phyloP scores from a whole-genome alignment of 306 rosid species.

The Glycine soja region DNA sequence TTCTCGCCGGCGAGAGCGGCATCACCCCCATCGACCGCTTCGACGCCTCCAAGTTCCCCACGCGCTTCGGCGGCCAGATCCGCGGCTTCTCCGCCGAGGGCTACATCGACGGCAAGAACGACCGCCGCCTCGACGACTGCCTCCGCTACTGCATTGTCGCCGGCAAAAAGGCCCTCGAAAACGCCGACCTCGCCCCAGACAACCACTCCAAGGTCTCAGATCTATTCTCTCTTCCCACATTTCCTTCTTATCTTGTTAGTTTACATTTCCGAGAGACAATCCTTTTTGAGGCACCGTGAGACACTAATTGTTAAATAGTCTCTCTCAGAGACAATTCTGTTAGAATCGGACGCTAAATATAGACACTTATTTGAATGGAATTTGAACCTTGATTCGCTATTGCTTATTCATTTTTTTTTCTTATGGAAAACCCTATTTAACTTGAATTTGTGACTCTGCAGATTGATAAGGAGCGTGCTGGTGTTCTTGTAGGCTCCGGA shows the following conservation, averaged over 20 bases:
- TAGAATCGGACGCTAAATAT: neutral
- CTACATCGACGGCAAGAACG: slow-evolving; percentile 93
- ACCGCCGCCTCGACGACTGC: slow-evolving; percentile 87
- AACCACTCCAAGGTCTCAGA: slow-evolving; percentile 66
- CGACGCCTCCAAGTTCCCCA: slow-evolving; percentile 94
- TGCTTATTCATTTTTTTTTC: neutral
- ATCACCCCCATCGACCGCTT: slow-evolving; percentile 76
- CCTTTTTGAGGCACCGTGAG: neutral
- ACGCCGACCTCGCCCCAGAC: slow-evolving; percentile 77
- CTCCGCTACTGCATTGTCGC: slow-evolving; percentile 94
- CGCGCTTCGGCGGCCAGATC: slow-evolving; percentile 96
- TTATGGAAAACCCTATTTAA: slow-evolving; percentile 25
- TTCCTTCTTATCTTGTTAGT: neutral
- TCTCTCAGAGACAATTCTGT: no score
- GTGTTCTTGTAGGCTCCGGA: slow-evolving; percentile 94
- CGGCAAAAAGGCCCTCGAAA: slow-evolving; percentile 88
- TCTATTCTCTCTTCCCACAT: neutral
- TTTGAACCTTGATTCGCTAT: no score
- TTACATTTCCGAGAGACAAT: neutral
- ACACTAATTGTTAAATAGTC: neutral
- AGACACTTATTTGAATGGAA: neutral
- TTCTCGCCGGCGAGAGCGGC: slow-evolving; percentile 91
- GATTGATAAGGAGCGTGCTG: slow-evolving; percentile 87
- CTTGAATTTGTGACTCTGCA: slow-evolving; percentile 43
- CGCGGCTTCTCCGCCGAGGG: slow-evolving; percentile 82